Evolutionary conservation across 257 asterid species (phyloP).

Genomic region (Datura wrightii): DNA sequence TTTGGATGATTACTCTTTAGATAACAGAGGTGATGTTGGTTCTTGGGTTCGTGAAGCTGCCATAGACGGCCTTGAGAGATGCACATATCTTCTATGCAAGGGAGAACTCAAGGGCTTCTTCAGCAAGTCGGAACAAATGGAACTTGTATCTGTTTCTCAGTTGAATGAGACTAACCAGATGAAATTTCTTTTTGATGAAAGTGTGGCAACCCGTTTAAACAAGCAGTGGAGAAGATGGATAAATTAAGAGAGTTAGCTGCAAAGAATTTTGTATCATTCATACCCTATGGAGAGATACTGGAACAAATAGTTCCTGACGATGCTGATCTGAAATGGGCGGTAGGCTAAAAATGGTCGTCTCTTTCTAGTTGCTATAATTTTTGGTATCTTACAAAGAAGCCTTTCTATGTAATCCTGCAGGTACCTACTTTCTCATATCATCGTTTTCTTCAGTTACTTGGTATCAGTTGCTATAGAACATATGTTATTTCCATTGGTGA

Average conservation of each 20-base stretch:
- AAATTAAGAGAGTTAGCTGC: constrained; percentile 87
- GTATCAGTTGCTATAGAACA: constrained; percentile 72
- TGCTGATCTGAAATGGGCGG: constrained; percentile 79
- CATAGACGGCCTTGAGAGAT: constrained; percentile 86
- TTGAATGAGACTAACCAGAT: constrained; percentile 35
- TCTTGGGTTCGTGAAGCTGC: constrained; percentile 99
- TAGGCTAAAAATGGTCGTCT: constrained; percentile 48
- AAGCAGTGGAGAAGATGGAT: constrained; percentile 97
- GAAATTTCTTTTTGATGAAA: constrained; percentile 56
- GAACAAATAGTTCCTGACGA: constrained; percentile 65
- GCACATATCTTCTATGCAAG: constrained; percentile 82
- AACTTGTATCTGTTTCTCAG: constrained; percentile 40
- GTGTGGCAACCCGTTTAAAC: constrained; percentile 70
- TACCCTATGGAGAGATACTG: constrained; percentile 71
- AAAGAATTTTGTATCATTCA: constrained; percentile 63
- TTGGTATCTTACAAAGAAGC: constrained; percentile 29
- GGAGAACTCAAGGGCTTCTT: constrained; percentile 45
- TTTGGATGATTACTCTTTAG: constrained; percentile 91
- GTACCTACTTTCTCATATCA: constrained; percentile 80
- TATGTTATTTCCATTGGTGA: constrained; percentile 88
- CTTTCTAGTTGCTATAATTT: constrained; percentile 27
- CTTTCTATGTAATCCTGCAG: constrained; percentile 55
- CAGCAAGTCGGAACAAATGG: constrained; percentile 37
- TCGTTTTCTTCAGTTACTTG: constrained; percentile 77
- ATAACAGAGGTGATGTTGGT: constrained; percentile 97